Evolutionary conservation across 148 eudicot genomes (phyloP), one percentile per base, ranked within the genome.

Genomic region (Oxyria digyna): DNA sequence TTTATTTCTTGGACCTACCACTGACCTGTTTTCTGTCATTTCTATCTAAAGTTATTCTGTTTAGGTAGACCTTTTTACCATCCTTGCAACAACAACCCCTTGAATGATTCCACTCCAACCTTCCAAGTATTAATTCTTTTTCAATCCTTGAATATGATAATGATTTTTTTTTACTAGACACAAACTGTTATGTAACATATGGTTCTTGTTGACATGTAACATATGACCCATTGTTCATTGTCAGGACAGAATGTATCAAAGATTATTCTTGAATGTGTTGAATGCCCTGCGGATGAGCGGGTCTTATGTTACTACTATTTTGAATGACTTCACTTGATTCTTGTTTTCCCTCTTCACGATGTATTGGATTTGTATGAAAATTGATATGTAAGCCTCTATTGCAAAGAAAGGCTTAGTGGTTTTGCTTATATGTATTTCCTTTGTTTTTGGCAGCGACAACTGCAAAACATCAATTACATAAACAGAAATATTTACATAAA

Each of bases 291-390:
- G 13, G 32, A 71, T 37, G 80, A 77, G 76, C 75, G 83, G 27
- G 73, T 69, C 35, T 79, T 73, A 59, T 84, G 88, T 85, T 81
- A 74, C 13, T 18, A 71, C 42, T 32, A n/a, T n/a, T n/a, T n/a
- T n/a, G n/a, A n/a, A n/a, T n/a, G n/a, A n/a, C n/a, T n/a, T n/a
- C n/a, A n/a, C n/a, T n/a, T n/a, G n/a, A n/a, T n/a, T n/a, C n/a
- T n/a, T n/a, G n/a, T n/a, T n/a, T n/a, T n/a, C n/a, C n/a, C n/a
- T n/a, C n/a, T n/a, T n/a, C n/a, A n/a, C n/a, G n/a, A n/a, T n/a
- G n/a, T n/a, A n/a, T n/a, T n/a, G n/a, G n/a, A n/a, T n/a, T n/a
- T 17, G 33, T 35, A n/a, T 33, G 7, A 35, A 32, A 33, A 64
- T 38, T 6, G n/a, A n/a, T n/a, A 33, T 64, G 26, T 64, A 15